phyloP scores from a whole-genome alignment of 345 rosid species.

The Gossypium australe region DNA sequence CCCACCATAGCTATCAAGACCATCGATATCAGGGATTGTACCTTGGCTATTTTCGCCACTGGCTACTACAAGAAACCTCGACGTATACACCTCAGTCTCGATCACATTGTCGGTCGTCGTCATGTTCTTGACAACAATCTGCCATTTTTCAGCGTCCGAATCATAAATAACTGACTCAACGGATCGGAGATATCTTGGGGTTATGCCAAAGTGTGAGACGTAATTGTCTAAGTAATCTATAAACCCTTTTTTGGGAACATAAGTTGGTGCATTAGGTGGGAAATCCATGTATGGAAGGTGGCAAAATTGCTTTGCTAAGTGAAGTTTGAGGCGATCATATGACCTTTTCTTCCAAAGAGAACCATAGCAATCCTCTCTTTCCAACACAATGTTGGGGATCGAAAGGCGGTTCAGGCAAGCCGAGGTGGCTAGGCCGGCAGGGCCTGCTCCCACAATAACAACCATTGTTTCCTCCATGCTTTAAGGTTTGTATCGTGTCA shows the following conservation, averaged over 20 bases:
- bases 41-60: constrained; percentile 45
- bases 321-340: constrained; percentile 45
- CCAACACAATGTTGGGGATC: constrained; percentile 39
- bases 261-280: constrained; percentile 33
- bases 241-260: constrained; percentile 36
- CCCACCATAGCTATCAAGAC: constrained; percentile 36
- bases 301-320: constrained; percentile 47
- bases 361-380: constrained; percentile 51
- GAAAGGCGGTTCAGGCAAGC: constrained; percentile 39
- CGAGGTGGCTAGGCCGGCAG: constrained; percentile 51
- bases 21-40: constrained; percentile 29
- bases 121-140: constrained; percentile 22
- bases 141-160: constrained; percentile 22
- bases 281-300: constrained; percentile 44
- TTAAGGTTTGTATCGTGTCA: neutral
- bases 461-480: constrained; percentile 20
- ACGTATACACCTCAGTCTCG: constrained; percentile 24
- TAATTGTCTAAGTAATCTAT: constrained; percentile 43
- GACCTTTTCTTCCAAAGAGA: constrained; percentile 49
- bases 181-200: constrained; percentile 22
- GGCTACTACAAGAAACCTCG: constrained; percentile 41
- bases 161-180: constrained; percentile 27
- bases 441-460: constrained; percentile 55
- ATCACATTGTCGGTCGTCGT: neutral
- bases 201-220: constrained; percentile 25